phyloP scores from a whole-genome alignment of 2,329 filamentous ascomycete species.

The Cladophialophora psammophila region DNA sequence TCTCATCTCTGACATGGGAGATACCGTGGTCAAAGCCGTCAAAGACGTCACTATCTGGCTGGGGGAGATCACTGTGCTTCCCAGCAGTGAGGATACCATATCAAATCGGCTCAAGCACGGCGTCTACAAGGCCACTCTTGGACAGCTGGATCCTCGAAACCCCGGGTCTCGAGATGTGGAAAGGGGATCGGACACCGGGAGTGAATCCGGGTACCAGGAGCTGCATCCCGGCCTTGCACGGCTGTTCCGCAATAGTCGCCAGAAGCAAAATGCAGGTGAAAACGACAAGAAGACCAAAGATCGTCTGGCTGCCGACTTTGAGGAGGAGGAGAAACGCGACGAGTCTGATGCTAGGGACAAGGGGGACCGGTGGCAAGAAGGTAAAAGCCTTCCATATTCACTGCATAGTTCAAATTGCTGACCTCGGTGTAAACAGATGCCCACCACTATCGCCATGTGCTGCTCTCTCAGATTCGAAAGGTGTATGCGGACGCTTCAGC shows the following conservation, averaged over 20 bases:
- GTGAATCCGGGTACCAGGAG: constrained; percentile 27
- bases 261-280: constrained; percentile 15
- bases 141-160: constrained; percentile 25
- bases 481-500: constrained; percentile 48
- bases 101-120: constrained; percentile 42
- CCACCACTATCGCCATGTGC: constrained; percentile 56
- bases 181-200: constrained; percentile 15
- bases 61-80: constrained; percentile 62
- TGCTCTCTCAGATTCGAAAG: constrained; percentile 50
- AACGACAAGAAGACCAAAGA: constrained; percentile 39
- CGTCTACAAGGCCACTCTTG: constrained; percentile 39
- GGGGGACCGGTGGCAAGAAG: constrained; percentile 55
- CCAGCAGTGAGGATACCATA: constrained; percentile 54
- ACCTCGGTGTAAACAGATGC: constrained; percentile 27
- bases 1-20: constrained; percentile 62
- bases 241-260: constrained; percentile 29
- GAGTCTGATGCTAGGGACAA: constrained; percentile 51
- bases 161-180: constrained; percentile 21
- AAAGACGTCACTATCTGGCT: constrained; percentile 64
- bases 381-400: constrained; percentile 37
- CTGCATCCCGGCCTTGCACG: constrained; percentile 39
- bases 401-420: not conserved
- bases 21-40: constrained; percentile 61
- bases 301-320: constrained; percentile 49
- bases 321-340: constrained; percentile 51